Base-by-base conservation (phyloP, 1,284 basidiomycete species). In the Polyporus tsugae region DNA sequence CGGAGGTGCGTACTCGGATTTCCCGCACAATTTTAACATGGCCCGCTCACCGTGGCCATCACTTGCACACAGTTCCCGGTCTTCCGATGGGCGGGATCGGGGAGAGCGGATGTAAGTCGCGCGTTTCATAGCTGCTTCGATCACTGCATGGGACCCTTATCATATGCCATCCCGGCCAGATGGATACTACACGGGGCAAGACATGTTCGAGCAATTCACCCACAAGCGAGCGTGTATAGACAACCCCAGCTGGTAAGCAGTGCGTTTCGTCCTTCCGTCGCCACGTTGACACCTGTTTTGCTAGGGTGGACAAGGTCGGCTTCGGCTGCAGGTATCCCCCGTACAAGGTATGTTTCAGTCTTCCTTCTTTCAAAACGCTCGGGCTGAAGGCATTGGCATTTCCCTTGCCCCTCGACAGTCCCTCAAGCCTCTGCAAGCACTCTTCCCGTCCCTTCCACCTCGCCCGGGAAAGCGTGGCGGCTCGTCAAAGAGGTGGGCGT, bases 401-500 rank as follows among this genome's bases (percentile, higher is more conserved):
- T 5, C 33, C 29, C 29, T 29, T 29, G 15, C 11, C 46, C 22
- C n/a, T 9, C 22, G 38, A 46, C 36, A 63, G 62, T 63, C 62
- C 13, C 49, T 53, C 22, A 39, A 52, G 22, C 62, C 46, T 2
- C 15, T 63, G 62, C 29, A 63, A 29, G 17, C 22, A 3, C 46
- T 55, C 49, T 19, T 53, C 44, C 49, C 49, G 19, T 53, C 62
- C 6, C 49, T 63, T 2, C 62, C 62, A 22, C 62, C 62, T 3
- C 62, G 62, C 25, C 46, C 52, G 44, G 41, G 71, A 58, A 4
- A 55, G 65, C 41, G 61, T 49, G 3, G 35, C 55, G 29, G 15
- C 33, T 15, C 33, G 15, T 35, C 64, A 46, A 75, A 69, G 70
- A 73, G 72, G 74, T 77, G 74, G 75, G 73, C 73, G 6, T 62